These are phyloP conservation scores for Calocera viscosa DNA, from an alignment of 768 basidiomycete species.

Conservation along the genomic window DNA sequence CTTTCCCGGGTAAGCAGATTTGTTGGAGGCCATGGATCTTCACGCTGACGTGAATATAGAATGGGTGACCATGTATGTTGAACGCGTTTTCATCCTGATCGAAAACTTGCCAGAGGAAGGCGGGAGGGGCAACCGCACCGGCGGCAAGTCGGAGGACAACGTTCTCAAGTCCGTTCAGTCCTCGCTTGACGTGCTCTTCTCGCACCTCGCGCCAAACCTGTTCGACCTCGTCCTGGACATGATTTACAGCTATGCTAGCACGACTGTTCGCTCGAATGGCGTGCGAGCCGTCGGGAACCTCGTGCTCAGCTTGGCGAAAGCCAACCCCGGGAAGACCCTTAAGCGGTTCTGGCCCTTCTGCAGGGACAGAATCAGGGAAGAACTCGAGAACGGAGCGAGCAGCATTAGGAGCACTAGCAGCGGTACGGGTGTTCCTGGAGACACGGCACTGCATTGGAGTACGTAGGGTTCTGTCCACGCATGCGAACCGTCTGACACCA, in stretches of 20 bases:
- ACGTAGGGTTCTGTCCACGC: conserved; percentile 22
- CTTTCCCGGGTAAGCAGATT: conserved; percentile 53
- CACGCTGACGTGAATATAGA: conserved; percentile 32
- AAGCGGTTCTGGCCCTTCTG: conserved; percentile 72
- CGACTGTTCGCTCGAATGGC: conserved; percentile 82
- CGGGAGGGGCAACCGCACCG: conserved; percentile 70
- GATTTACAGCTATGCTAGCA: conserved; percentile 75
- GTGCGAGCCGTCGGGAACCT: conserved; percentile 82
- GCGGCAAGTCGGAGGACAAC: conserved; percentile 68
- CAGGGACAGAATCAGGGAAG: conserved; percentile 61
- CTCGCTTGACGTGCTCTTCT: conserved; percentile 68
- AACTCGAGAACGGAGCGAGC: conserved; percentile 82
- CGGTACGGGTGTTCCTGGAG: conserved; percentile 60
- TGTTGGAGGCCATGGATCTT: neutral
- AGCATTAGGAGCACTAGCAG: conserved; percentile 69
- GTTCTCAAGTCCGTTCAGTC: conserved; percentile 68
- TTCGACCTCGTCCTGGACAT: conserved; percentile 79
- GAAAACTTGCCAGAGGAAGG: conserved; percentile 94
- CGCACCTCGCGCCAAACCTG: conserved; percentile 61
- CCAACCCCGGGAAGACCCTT: conserved; percentile 61
- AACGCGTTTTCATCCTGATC: conserved; percentile 67
- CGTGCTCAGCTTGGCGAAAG: conserved; percentile 69
- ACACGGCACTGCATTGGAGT: conserved; percentile 92
- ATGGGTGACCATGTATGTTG: conserved; percentile 68
- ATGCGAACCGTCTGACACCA: neutral